A percentile compares a stretch with the other conserved stretches of the same genome.
phyloP scores from a whole-genome alignment of 495 filamentous ascomycete species.

The Aspergillus ellipticus region DNA sequence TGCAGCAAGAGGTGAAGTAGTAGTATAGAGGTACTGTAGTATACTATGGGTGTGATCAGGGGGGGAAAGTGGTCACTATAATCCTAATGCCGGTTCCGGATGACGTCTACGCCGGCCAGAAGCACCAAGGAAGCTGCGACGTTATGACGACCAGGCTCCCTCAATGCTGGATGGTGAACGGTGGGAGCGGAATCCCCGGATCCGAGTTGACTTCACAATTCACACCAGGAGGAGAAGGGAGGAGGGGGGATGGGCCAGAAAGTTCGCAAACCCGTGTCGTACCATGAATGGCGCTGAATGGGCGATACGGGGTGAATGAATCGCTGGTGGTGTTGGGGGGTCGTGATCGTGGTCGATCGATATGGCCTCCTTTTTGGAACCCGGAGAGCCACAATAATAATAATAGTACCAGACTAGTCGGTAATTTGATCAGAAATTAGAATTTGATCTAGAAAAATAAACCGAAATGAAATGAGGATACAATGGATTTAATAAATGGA shows the following conservation, averaged over 20 bases:
- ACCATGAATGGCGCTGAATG: conserved; percentile 1
- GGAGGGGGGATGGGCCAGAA: no score
- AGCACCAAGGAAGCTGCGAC: conserved; percentile 14
- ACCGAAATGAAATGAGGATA: neutral
- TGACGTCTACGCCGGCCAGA: conserved; percentile 25
- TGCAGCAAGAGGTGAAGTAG: neutral
- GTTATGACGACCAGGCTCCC: conserved; percentile 20
- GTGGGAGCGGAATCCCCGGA: conserved; percentile 17
- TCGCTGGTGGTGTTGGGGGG: neutral
- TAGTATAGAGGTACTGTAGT: no score
- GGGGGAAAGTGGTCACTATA: conserved; percentile 10
- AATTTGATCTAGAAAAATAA: neutral
- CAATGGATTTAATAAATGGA: neutral
- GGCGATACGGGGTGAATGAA: neutral
- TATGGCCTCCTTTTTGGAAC: neutral
- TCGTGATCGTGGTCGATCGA: neutral
- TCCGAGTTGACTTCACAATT: conserved; percentile 1
- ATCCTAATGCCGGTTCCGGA: conserved; percentile 17
- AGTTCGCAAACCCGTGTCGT: neutral
- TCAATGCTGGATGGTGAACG: neutral
- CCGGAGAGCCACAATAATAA: neutral
- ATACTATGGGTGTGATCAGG: no score
- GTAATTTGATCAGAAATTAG: no score
- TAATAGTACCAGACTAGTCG: neutral
- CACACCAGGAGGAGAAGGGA: neutral